Evolutionary conservation across 1,139 yeast species (phyloP).

Genomic region (Geotrichum citri-aurantii): DNA sequence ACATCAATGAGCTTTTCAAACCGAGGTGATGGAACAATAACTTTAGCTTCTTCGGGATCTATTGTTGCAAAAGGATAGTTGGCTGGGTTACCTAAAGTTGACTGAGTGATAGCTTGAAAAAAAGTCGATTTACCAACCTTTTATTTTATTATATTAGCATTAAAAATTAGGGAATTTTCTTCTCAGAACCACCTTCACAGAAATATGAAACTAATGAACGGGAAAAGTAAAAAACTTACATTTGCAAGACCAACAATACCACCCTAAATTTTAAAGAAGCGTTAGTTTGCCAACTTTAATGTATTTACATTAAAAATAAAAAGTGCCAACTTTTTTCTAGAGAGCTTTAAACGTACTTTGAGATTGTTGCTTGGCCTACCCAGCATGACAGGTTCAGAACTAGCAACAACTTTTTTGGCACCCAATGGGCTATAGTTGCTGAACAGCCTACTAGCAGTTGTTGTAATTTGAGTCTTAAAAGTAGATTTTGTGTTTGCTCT

Average conservation of each 20-base stretch:
- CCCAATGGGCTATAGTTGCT: background rate
- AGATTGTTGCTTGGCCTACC: slow-evolving; percentile 48
- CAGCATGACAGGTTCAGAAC: slow-evolving; percentile 15
- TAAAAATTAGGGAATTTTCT: background rate
- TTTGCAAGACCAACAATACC: slow-evolving; percentile 96
- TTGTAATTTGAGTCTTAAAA: background rate
- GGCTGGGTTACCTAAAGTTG: slow-evolving; percentile 92
- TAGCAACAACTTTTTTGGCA: background rate
- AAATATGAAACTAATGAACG: background rate
- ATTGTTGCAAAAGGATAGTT: slow-evolving; percentile 96
- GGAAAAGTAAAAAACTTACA: too few species aligned
- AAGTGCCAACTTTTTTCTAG: background rate
- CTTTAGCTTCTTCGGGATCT: slow-evolving; percentile 96
- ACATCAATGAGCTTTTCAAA: slow-evolving; percentile 63
- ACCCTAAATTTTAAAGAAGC: slow-evolving; percentile 21
- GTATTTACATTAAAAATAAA: too few species aligned
- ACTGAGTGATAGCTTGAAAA: slow-evolving; percentile 63
- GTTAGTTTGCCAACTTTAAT: background rate
- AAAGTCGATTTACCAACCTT: slow-evolving; percentile 76
- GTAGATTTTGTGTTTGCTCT: background rate
- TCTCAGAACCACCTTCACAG: background rate
- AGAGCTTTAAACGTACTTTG: slow-evolving; percentile 39
- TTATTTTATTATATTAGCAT: background rate
- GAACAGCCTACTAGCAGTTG: background rate
- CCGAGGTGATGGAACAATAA: slow-evolving; percentile 83